Conservation (phyloP, 352 stramenopile genomes). For the Pythium aquatile region DNA sequence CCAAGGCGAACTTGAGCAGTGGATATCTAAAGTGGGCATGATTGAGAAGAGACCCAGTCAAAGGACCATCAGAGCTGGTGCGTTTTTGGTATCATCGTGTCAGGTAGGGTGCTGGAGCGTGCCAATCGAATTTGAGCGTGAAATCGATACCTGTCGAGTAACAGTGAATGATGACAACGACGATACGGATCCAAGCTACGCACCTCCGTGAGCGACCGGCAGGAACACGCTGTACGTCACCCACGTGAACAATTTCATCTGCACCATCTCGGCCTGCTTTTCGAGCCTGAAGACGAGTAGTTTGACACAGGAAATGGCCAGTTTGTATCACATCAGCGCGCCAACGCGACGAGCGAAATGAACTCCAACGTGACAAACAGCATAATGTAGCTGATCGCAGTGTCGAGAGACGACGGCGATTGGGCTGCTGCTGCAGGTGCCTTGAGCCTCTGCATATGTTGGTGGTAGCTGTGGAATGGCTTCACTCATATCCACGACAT, state of each 20-base stretch:
- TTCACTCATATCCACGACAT: not conserved
- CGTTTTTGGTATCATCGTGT: not conserved
- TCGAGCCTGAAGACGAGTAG: not conserved
- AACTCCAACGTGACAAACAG: slow-evolving; percentile 24
- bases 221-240: not conserved
- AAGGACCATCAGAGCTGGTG: not conserved
- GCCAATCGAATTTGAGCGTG: slow-evolving; percentile 1
- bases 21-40: not conserved
- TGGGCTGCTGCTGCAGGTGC: not conserved
- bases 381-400: slow-evolving; percentile 8
- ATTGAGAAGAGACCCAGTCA: not conserved
- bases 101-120: not conserved
- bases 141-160: not conserved
- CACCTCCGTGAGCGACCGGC: not conserved
- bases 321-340: slow-evolving; percentile 6
- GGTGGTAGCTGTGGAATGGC: slow-evolving; percentile 27
- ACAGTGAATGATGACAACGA: too few species aligned
- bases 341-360: slow-evolving; percentile 19
- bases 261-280: slow-evolving; percentile 1
- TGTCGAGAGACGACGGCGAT: not conserved
- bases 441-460: slow-evolving; percentile 2
- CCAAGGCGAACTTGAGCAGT: not conserved
- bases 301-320: slow-evolving; percentile 2
- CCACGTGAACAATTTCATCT: slow-evolving; percentile 3
- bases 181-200: not conserved